phyloP scores from a whole-genome alignment of 345 rosid genomes.

The Populus alba region DNA sequence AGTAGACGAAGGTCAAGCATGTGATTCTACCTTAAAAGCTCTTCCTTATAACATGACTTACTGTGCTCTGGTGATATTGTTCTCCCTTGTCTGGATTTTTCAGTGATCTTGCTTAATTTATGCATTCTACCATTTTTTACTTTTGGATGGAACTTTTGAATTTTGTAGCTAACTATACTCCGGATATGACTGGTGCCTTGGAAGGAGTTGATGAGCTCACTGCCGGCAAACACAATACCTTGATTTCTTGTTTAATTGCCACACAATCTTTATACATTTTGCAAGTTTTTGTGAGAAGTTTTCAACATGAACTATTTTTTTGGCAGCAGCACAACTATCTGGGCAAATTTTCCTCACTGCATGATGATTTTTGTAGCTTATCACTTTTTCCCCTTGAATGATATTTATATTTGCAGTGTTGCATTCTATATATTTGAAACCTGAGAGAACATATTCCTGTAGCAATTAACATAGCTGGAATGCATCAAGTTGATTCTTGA shows the following conservation, averaged over 20 bases:
- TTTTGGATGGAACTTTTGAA: background rate
- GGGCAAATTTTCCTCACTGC: background rate
- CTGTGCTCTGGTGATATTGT: background rate
- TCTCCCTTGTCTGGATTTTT: slow-evolving; percentile 3
- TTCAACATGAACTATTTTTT: background rate
- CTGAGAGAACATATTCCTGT: slow-evolving; percentile 3
- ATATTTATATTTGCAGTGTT: slow-evolving; percentile 1
- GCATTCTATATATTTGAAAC: background rate
- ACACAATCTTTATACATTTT: too few relatives aligned
- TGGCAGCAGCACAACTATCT: background rate
- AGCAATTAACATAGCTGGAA: background rate
- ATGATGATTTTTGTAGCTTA: background rate
- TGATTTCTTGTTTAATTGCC: too few relatives aligned
- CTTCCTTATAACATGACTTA: slow-evolving; percentile 9
- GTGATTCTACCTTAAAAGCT: background rate
- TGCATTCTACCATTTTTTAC: background rate
- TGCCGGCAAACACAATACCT: background rate
- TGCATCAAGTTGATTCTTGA: slow-evolving; percentile 20
- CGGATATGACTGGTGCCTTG: slow-evolving; percentile 2
- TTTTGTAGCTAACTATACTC: background rate
- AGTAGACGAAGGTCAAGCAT: slow-evolving; percentile 55
- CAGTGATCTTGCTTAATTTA: background rate
- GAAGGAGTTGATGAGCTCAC: background rate
- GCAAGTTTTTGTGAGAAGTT: background rate
- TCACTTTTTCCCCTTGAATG: background rate